Evolutionary conservation across 352 stramenopile genomes (phyloP).

Genomic region (Phytopythium vexans): DNA sequence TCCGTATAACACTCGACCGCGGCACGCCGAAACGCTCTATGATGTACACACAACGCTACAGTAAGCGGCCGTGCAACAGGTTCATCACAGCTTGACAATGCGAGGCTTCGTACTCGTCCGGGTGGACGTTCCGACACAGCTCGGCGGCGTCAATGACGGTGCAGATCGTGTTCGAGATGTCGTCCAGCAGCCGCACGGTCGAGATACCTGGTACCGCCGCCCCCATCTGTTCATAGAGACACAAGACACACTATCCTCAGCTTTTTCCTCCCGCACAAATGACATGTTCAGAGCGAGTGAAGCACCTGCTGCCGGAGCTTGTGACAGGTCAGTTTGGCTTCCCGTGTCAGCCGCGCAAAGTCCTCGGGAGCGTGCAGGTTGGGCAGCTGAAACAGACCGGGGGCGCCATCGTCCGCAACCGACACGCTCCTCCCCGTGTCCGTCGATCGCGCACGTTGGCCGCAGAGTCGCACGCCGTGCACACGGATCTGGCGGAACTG

Average conservation of each 20-base stretch:
- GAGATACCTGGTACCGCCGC: conserved; percentile 48
- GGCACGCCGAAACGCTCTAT: conserved; percentile 69
- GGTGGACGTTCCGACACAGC: conserved; percentile 93
- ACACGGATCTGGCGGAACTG: too few species aligned
- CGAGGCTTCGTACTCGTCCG: conserved; percentile 52
- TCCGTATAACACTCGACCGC: conserved; percentile 88
- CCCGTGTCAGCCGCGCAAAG: conserved; percentile 51
- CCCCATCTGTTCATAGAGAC: conserved; percentile 31
- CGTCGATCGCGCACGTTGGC: not conserved
- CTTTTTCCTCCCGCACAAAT: not conserved
- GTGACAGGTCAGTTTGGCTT: conserved; percentile 56
- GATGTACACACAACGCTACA: not conserved
- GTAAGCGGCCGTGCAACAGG: not conserved
- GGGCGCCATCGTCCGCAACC: conserved; percentile 13
- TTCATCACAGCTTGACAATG: not conserved
- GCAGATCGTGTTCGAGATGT: conserved; percentile 95
- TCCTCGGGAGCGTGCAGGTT: conserved; percentile 54
- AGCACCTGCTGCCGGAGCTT: conserved; percentile 52
- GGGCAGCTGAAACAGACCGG: conserved; percentile 70
- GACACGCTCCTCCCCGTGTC: not conserved
- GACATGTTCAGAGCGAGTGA: not conserved
- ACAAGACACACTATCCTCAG: conserved; percentile 2
- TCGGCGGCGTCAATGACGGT: conserved; percentile 95
- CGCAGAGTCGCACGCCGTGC: too few species aligned
- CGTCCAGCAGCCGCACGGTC: conserved; percentile 86